phyloP scores from a whole-genome alignment of 805 yeast genomes.

The Saturnispora hagleri region DNA sequence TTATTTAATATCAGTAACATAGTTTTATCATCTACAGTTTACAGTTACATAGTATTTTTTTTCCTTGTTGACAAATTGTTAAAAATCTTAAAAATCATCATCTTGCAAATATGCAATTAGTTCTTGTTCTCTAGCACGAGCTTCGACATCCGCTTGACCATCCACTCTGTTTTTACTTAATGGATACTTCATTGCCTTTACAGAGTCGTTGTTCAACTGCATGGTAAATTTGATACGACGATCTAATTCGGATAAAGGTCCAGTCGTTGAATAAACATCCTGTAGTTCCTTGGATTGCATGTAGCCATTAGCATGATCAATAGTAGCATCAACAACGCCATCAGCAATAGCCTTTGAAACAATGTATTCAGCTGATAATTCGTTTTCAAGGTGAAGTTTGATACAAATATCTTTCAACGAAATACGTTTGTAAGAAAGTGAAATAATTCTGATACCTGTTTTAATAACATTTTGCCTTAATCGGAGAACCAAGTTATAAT shows the following conservation, averaged over 20 bases:
- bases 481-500: conserved; percentile 75
- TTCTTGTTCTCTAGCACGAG: conserved; percentile 45
- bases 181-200: conserved; percentile 92
- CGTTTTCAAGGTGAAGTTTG: conserved; percentile 84
- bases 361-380: conserved; percentile 93
- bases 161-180: conserved; percentile 43
- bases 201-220: conserved; percentile 82
- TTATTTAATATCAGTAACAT: too few species aligned
- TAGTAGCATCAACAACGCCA: conserved; percentile 91
- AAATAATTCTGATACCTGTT: conserved; percentile 91
- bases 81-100: conserved; percentile 32
- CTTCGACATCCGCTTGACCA: conserved; percentile 42
- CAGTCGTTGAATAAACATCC: conserved; percentile 79
- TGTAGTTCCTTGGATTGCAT: conserved; percentile 83
- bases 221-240: conserved; percentile 92
- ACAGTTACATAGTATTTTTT: background rate
- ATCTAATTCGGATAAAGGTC: conserved; percentile 82
- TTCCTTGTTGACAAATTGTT: background rate
- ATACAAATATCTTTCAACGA: conserved; percentile 91
- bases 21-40: background rate
- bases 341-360: conserved; percentile 95
- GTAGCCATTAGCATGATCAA: conserved; percentile 82
- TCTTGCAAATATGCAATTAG: conserved; percentile 34
- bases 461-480: conserved; percentile 95
- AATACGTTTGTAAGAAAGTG: conserved; percentile 82